phyloP scores from a whole-genome alignment of 106 monocot genomes.

The Gastrodia elata region DNA sequence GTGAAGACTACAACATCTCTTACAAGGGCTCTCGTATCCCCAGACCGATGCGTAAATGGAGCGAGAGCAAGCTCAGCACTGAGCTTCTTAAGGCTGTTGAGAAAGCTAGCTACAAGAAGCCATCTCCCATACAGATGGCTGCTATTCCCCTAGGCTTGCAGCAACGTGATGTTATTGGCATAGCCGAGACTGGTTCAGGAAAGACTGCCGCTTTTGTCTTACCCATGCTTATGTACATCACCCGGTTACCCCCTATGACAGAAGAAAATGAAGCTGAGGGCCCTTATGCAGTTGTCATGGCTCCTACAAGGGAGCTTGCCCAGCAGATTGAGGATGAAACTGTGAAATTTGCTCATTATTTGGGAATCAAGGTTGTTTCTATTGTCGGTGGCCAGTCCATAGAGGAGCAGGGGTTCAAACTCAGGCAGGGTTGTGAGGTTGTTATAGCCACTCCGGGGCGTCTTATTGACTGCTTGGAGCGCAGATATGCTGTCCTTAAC shows the following conservation, averaged over 20 bases:
- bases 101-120: constrained; percentile 76
- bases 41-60: constrained; percentile 82
- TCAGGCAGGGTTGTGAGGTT: constrained; percentile 94
- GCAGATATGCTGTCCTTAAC: constrained; percentile 89
- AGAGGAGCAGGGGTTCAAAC: constrained; percentile 92
- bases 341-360: constrained; percentile 84
- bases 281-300: constrained; percentile 96
- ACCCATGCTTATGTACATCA: constrained; percentile 91
- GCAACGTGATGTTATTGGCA: constrained; percentile 94
- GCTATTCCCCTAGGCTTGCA: constrained; percentile 93
- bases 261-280: constrained; percentile 94
- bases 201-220: constrained; percentile 95
- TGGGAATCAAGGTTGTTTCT: constrained; percentile 94
- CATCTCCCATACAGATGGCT: constrained; percentile 97
- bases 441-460: constrained; percentile 96
- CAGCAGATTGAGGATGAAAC: constrained; percentile 99
- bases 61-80: constrained; percentile 55
- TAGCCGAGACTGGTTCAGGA: constrained; percentile 95
- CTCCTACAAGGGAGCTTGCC: constrained; percentile 91
- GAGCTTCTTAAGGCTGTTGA: constrained; percentile 84
- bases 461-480: constrained; percentile 80
- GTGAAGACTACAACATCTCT: constrained; percentile 93
- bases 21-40: constrained; percentile 85
- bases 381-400: constrained; percentile 98
- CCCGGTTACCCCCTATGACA: constrained; percentile 69